Conservation (phyloP, 2,329 filamentous ascomycete species). For the Claviceps sp. region DNA sequence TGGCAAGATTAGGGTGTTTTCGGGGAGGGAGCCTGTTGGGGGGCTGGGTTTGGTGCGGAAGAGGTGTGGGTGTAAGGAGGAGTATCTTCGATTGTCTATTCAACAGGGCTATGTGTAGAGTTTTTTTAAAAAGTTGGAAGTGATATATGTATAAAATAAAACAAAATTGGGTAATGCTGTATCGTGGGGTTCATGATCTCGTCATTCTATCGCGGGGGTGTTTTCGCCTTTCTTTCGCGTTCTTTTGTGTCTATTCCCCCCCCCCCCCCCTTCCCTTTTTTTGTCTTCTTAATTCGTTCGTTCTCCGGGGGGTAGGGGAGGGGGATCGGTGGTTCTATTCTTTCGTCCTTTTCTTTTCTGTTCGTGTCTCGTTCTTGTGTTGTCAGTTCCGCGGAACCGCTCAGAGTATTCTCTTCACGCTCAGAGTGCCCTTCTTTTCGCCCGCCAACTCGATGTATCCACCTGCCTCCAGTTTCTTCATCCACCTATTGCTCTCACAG, state of each 20-base stretch:
- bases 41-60: background rate
- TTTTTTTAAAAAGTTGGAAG: background rate
- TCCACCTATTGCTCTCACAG: conserved; percentile 65
- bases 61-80: background rate
- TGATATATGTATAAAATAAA: no score
- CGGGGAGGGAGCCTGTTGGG: background rate
- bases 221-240: background rate
- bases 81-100: background rate
- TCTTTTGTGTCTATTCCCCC: background rate
- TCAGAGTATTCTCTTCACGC: conserved; percentile 36
- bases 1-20: background rate
- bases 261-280: background rate
- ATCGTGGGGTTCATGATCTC: background rate
- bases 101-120: background rate
- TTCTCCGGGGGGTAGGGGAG: background rate
- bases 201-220: background rate
- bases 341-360: background rate
- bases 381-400: no score
- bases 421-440: conserved; percentile 31
- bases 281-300: background rate
- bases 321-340: no score
- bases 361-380: background rate
- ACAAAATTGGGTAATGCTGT: background rate
- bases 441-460: conserved; percentile 38
- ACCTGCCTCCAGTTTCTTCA: conserved; percentile 52